phyloP scores from a whole-genome alignment of 495 filamentous ascomycete species.

The Delitschia confertaspora region DNA sequence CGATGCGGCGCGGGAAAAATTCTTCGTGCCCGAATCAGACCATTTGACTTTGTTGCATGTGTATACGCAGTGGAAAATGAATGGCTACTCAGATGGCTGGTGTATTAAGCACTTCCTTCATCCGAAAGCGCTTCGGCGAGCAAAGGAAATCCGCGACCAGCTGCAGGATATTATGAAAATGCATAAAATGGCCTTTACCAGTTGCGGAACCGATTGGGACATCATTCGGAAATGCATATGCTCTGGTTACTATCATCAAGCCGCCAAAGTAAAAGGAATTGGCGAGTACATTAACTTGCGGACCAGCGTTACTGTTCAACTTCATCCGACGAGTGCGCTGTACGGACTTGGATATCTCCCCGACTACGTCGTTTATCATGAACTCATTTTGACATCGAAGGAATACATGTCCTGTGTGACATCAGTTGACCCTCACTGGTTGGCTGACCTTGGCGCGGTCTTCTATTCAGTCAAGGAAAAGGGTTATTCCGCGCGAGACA shows the following conservation, averaged over 20 bases:
- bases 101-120: slow-evolving; percentile 89
- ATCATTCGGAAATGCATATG: slow-evolving; percentile 93
- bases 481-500: slow-evolving; percentile 83
- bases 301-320: slow-evolving; percentile 83
- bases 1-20: slow-evolving; percentile 93
- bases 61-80: slow-evolving; percentile 89
- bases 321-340: slow-evolving; percentile 88
- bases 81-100: slow-evolving; percentile 86
- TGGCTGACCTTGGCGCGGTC: slow-evolving; percentile 95
- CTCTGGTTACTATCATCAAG: slow-evolving; percentile 95
- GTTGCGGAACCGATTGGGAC: slow-evolving; percentile 96
- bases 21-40: slow-evolving; percentile 96
- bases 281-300: slow-evolving; percentile 96
- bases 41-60: slow-evolving; percentile 94
- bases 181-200: slow-evolving; percentile 79
- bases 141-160: slow-evolving; percentile 89
- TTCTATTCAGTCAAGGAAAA: slow-evolving; percentile 99
- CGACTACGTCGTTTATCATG: slow-evolving; percentile 97
- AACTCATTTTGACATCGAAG: slow-evolving; percentile 91
- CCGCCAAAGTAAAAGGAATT: slow-evolving; percentile 92
- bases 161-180: slow-evolving; percentile 89
- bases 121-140: slow-evolving; percentile 79
- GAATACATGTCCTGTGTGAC: slow-evolving; percentile 99
- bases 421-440: slow-evolving; percentile 93
- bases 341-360: slow-evolving; percentile 90